Evolutionary conservation across 768 basidiomycete genomes (phyloP), one percentile per base, ranked within the genome.

Genomic region (Lactarius sp.): DNA sequence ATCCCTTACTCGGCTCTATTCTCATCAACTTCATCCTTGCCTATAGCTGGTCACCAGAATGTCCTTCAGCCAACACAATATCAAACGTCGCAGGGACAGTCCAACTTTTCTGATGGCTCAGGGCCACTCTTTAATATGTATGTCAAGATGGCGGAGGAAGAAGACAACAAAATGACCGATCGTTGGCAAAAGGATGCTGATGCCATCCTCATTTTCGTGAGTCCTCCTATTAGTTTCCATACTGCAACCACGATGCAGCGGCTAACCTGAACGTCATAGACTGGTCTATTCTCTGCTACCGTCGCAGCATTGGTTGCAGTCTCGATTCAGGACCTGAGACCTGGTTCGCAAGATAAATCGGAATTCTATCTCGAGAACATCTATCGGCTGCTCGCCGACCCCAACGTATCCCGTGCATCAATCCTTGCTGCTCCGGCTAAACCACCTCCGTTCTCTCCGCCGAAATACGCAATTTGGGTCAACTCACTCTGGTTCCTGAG

Each of bases 161-260:
- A n/a, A n/a, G n/a, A n/a, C n/a, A n/a, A n/a, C n/a, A n/a, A n/a
- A 50, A 22, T 68, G 54, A 36, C 36, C 8, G 67, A 68, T 9
- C 42, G 66, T 14, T 67, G 58, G 44, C 58, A 62, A 51, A 58
- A 18, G 27, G 59, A 66, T 27, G 57, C 65, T 34, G 66, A 67
- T 36, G 66, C 58, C 6, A 62, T 59, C 47, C 57, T 68, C 3
- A 46, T 68, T 27, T 68, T 68, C 12, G 68, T 68, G 46, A 49
- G 67, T 33, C 6, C 7, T 44, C 27, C 3, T 27, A 27, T 20
- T n/a, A 27, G 13, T 5, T 8, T 41, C 20, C 6, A 8, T 6
- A 18, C 22, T 2, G 22, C 22, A 27, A 2, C 8, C 33, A 27
- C 34, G 5, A 27, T 9, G 27, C 18, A 13, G 1, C 14, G 1